These are phyloP conservation scores for Plantago major DNA, from an alignment of 257 asterid genomes.

Conservation along the genomic window DNA sequence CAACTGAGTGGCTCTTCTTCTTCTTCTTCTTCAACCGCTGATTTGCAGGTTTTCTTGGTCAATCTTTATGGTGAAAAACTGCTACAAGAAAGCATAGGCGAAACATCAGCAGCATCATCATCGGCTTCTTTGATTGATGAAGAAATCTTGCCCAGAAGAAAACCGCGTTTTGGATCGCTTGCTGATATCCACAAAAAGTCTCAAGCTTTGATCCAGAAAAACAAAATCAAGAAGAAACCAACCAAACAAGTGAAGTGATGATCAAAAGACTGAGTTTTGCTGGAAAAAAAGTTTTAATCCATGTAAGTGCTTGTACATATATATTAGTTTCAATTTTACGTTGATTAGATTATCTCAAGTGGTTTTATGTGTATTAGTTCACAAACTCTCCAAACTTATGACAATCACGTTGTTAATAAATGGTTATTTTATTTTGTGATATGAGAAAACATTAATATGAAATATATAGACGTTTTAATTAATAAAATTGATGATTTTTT, in stretches of 20 bases:
- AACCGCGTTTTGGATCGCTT: not conserved
- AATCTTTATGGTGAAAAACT: conserved; percentile 19
- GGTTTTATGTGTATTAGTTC: too few species aligned
- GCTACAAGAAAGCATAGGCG: conserved; percentile 16
- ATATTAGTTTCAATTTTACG: too few species aligned
- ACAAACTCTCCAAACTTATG: too few species aligned
- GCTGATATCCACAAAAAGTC: conserved; percentile 2
- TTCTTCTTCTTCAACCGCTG: conserved; percentile 1
- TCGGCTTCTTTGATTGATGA: not conserved
- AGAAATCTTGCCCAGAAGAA: conserved; percentile 4
- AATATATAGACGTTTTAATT: too few species aligned
- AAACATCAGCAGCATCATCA: not conserved
- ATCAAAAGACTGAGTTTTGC: not conserved
- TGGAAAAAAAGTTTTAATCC: not conserved
- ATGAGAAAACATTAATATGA: too few species aligned
- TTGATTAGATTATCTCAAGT: too few species aligned
- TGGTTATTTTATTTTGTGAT: too few species aligned
- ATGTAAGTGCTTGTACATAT: too few species aligned
- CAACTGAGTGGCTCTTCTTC: conserved; percentile 47
- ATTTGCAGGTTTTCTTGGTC: conserved; percentile 18
- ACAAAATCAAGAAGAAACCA: not conserved
- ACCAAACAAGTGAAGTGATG: too few species aligned
- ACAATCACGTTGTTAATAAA: too few species aligned
- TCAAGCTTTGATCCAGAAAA: too few species aligned
- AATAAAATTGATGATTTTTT: too few species aligned